Evolutionary conservation across 1,284 basidiomycete species (phyloP), one percentile per base, ranked within the genome.

Genomic region (Tilletia walkeri): DNA sequence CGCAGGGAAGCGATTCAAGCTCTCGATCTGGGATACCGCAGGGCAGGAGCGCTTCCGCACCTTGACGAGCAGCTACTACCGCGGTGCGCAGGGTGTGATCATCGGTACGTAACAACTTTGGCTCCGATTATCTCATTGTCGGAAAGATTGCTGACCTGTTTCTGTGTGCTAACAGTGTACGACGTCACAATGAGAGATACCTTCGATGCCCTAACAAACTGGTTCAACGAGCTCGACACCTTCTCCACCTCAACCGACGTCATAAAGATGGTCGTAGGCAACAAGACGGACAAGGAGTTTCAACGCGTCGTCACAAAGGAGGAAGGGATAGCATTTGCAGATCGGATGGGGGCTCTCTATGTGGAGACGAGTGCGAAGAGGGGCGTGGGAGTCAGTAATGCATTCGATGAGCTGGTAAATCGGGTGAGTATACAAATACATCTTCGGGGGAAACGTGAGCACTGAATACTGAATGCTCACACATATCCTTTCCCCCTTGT

Each of bases 151-250:
- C 66, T 41, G 34, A 54, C 50, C 7, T 16, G 1, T 67, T 18
- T 30, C 10, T 24, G 49, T 45, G 24, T 48, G 2, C 24, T 30
- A 1, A 45, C 78, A 92, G 94, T 96, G 0, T 99, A 98, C 84
- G 95, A 98, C 84, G 93, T 97, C 20, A 89, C 95, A 2, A 93
- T 91, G 76, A 88, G 93, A 47, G 90, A 92, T 80, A 91, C 94
- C 0, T 99, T 96, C 81, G 94, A 96, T 63, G 92, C 93, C 14
- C 88, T 98, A 16, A 90, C 93, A 14, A 88, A 90, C 69, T 99
- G 96, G 95, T 94, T 92, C 84, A 89, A 89, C 67, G 95, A 99
- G 84, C 89, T 99, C 10, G 93, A 96, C 80, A 95, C 92, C 34
- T 98, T 97, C 81, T 92, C 95, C 66, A 77, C 76, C 9, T 76